A percentile compares a stretch with the other conserved stretches of the same genome.
phyloP scores from a whole-genome alignment of 1,139 yeast genomes.

The Scheffersomyces insectosa region DNA sequence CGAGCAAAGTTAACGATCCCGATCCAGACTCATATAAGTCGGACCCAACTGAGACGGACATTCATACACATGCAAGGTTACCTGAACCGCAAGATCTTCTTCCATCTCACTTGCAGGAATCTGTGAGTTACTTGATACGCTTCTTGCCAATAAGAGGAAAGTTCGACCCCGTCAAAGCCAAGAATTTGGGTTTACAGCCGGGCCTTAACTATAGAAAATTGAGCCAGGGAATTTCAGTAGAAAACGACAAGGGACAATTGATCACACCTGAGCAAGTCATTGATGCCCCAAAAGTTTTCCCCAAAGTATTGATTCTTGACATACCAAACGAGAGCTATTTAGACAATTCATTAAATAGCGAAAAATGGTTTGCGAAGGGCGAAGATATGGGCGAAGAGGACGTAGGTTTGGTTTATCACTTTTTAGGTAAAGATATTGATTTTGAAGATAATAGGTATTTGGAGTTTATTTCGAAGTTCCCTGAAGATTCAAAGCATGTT shows the following conservation, averaged over 20 bases:
- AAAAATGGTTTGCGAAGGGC: slow-evolving; percentile 25
- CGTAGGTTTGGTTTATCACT: slow-evolving; percentile 66
- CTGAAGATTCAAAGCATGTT: slow-evolving; percentile 55
- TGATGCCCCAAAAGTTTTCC: slow-evolving; percentile 58
- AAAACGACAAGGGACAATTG: slow-evolving; percentile 56
- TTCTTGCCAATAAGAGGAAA: slow-evolving; percentile 75
- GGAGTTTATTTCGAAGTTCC: slow-evolving; percentile 49
- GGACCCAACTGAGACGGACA: slow-evolving; percentile 41
- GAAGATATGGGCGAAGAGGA: slow-evolving; percentile 34
- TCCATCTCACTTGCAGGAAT: slow-evolving; percentile 24
- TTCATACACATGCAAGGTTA: slow-evolving; percentile 45
- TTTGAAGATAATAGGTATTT: slow-evolving; percentile 48
- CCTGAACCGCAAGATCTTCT: slow-evolving; percentile 24
- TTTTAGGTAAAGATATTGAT: slow-evolving; percentile 66
- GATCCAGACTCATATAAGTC: slow-evolving; percentile 42
- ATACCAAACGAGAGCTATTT: slow-evolving; percentile 62
- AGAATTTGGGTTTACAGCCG: slow-evolving; percentile 64
- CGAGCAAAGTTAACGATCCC: slow-evolving; percentile 33
- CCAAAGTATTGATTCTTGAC: slow-evolving; percentile 69
- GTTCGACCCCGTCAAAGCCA: slow-evolving; percentile 68
- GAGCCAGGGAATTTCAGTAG: slow-evolving; percentile 60
- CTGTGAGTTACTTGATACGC: slow-evolving; percentile 61
- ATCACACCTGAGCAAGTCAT: slow-evolving; percentile 74
- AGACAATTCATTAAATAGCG: slow-evolving; percentile 36
- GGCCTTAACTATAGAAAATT: slow-evolving; percentile 61